A percentile compares a stretch with the other conserved stretches of the same genome.
phyloP scores from a whole-genome alignment of 306 rosid species.

The Rubus parviflorus region DNA sequence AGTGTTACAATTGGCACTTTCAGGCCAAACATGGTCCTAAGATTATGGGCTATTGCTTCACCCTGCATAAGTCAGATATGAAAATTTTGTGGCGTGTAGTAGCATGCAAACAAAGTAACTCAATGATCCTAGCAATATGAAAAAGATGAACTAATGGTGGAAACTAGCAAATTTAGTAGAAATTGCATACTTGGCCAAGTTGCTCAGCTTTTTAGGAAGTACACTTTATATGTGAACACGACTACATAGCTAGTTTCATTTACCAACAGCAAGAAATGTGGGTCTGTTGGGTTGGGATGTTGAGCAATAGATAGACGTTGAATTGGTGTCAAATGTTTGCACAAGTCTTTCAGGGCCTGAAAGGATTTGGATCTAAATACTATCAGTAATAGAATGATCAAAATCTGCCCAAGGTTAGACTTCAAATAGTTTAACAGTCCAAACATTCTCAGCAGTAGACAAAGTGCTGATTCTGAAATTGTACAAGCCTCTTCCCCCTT shows the following conservation, averaged over 20 bases:
- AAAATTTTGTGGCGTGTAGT: not conserved
- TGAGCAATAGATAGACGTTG: slow-evolving; percentile 52
- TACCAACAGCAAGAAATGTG: slow-evolving; percentile 41
- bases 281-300: slow-evolving; percentile 72
- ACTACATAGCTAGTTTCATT: not conserved
- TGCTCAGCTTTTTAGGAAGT: slow-evolving; percentile 50
- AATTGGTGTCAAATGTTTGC: slow-evolving; percentile 54
- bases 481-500: not conserved
- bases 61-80: slow-evolving; percentile 36
- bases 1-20: slow-evolving; percentile 52
- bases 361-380: not conserved
- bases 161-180: slow-evolving; percentile 4
- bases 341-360: slow-evolving; percentile 58
- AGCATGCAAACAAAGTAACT: not conserved
- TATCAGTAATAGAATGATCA: not conserved
- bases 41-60: slow-evolving; percentile 60
- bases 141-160: not conserved
- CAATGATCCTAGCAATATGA: slow-evolving; percentile 1
- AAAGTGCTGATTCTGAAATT: not conserved
- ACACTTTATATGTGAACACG: slow-evolving; percentile 15
- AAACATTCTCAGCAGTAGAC: not conserved
- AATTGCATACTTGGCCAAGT: slow-evolving; percentile 59
- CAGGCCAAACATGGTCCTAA: slow-evolving; percentile 62
- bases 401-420: not conserved
- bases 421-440: not conserved